phyloP scores from a whole-genome alignment of 2,329 filamentous ascomycete genomes.

The Westerdykella ornata region DNA sequence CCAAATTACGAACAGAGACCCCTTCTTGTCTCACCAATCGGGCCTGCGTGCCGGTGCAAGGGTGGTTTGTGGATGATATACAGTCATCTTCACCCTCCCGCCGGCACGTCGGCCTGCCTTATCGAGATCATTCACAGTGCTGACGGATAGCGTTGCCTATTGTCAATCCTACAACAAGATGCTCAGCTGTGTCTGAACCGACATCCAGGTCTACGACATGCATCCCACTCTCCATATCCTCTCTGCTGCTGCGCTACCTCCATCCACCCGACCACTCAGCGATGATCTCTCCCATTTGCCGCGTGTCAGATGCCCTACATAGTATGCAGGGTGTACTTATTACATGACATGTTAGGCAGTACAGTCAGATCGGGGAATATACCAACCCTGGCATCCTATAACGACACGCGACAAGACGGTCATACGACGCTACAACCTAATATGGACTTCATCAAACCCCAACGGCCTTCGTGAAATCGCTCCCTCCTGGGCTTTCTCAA shows the following conservation, averaged over 20 bases:
- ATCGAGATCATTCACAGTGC: neutral
- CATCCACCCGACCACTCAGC: no score
- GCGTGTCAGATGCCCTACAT: constrained; percentile 1
- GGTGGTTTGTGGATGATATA: constrained; percentile 2
- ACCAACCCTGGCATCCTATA: neutral
- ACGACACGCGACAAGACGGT: neutral
- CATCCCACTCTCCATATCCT: no score
- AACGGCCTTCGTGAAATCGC: neutral
- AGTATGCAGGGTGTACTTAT: neutral
- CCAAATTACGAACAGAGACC: constrained; percentile 1
- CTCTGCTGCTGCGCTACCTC: no score
- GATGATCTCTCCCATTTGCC: neutral
- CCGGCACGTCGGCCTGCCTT: no score
- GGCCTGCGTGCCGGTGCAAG: neutral
- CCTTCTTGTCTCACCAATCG: constrained; percentile 2
- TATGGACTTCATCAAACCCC: constrained; percentile 11
- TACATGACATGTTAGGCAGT: neutral
- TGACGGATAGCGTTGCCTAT: constrained; percentile 5
- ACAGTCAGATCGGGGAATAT: neutral
- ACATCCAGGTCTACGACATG: neutral
- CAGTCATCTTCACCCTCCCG: no score
- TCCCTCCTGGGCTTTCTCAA: neutral
- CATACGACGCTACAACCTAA: constrained; percentile 4
- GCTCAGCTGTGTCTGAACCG: constrained; percentile 3
- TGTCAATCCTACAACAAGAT: constrained; percentile 6